Conservation (phyloP, 1,284 basidiomycete genomes). For the Ustilago bromivora region DNA sequence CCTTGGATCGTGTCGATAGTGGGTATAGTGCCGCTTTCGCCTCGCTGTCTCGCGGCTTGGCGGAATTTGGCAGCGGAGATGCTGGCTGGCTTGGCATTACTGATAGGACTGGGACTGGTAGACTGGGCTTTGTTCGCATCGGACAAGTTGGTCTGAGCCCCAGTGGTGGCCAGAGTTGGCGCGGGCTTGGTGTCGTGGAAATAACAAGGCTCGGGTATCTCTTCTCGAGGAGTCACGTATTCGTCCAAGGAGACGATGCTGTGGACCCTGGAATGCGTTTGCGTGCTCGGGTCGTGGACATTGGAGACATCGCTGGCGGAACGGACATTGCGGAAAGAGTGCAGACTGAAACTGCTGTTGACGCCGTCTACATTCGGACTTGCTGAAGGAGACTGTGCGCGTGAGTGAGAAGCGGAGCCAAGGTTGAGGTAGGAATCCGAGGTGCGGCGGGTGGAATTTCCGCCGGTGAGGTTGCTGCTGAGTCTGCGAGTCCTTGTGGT, state of each 20-base stretch:
- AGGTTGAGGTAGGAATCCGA: slow-evolving; percentile 26
- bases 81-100: slow-evolving; percentile 33
- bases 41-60: slow-evolving; percentile 42
- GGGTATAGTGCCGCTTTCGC: slow-evolving; percentile 37
- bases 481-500: slow-evolving; percentile 27
- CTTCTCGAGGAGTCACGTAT: slow-evolving; percentile 46
- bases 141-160: slow-evolving; percentile 1
- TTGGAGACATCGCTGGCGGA: slow-evolving; percentile 40
- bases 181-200: slow-evolving; percentile 11
- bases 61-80: slow-evolving; percentile 54
- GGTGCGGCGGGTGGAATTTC: slow-evolving; percentile 9
- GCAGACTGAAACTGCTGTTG: slow-evolving; percentile 44
- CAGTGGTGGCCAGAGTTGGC: background rate
- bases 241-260: slow-evolving; percentile 51
- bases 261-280: slow-evolving; percentile 33
- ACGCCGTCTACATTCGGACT: slow-evolving; percentile 17
- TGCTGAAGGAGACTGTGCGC: slow-evolving; percentile 32
- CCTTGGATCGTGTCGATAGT: slow-evolving; percentile 30
- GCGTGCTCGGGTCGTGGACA: slow-evolving; percentile 19
- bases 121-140: slow-evolving; percentile 20
- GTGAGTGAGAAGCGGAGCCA: slow-evolving; percentile 24
- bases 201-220: slow-evolving; percentile 35
- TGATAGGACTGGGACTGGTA: slow-evolving; percentile 24
- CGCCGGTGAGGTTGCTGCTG: slow-evolving; percentile 8
- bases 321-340: slow-evolving; percentile 52